These are phyloP conservation scores for Fistulinella staudtii DNA, from an alignment of 1,284 basidiomycete species.

Conservation along the genomic window DNA sequence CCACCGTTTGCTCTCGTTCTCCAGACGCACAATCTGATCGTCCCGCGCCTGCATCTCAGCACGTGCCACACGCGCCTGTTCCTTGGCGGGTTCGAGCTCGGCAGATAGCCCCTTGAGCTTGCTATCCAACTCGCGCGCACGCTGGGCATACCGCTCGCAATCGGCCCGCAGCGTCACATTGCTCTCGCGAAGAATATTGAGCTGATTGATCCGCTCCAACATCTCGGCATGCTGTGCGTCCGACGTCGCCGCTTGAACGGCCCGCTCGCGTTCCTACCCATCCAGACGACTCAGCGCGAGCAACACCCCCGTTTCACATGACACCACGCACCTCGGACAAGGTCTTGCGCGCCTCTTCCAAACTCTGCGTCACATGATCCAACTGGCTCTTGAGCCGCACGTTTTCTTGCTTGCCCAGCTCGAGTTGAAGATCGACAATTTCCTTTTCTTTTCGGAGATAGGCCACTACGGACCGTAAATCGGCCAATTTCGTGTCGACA, in stretches of 20 bases:
- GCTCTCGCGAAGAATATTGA: conserved; percentile 85
- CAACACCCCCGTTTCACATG: background rate
- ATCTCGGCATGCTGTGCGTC: conserved; percentile 84
- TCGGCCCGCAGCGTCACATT: conserved; percentile 82
- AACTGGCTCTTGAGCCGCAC: conserved; percentile 72
- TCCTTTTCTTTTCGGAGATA: conserved; percentile 89
- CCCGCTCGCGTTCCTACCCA: conserved; percentile 75
- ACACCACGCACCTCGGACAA: conserved; percentile 53
- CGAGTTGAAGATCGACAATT: conserved; percentile 83
- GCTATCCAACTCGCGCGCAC: conserved; percentile 59
- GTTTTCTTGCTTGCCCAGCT: conserved; percentile 83
- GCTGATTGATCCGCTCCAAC: conserved; percentile 83
- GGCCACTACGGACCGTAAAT: conserved; percentile 76
- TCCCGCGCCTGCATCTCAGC: conserved; percentile 75
- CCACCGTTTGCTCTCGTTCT: conserved; percentile 81
- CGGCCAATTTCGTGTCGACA: conserved; percentile 57
- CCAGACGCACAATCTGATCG: conserved; percentile 66
- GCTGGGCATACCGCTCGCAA: conserved; percentile 63
- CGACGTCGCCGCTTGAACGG: conserved; percentile 63
- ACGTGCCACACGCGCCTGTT: conserved; percentile 61
- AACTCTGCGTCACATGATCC: conserved; percentile 64
- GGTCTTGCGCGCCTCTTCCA: conserved; percentile 66
- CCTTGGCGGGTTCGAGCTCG: conserved; percentile 75
- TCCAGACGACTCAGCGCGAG: no score
- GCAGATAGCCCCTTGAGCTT: conserved; percentile 56